Percentiles rank a stretch among this genome's conserved stretches.
phyloP scores from a whole-genome alignment of 1,284 basidiomycete genomes.

The Naganishia sp. region DNA sequence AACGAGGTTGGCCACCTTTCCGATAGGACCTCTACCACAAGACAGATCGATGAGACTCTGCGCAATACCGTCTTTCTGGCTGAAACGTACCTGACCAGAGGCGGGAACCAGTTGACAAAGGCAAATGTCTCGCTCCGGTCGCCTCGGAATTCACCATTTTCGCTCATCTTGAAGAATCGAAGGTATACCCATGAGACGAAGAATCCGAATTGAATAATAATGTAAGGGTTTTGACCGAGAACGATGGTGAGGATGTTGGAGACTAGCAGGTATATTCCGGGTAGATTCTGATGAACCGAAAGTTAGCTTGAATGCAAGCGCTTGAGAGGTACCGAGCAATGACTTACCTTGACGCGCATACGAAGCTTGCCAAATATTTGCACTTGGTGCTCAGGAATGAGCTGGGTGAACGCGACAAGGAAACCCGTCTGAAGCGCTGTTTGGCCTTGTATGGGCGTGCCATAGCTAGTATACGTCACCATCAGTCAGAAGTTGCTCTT shows the following conservation, averaged over 20 bases:
- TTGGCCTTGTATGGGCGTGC: conserved; percentile 85
- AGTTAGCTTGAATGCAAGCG: background rate
- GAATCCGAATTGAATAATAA: conserved; percentile 98
- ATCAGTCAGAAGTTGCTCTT: background rate
- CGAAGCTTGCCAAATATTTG: conserved; percentile 85
- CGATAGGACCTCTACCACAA: conserved; percentile 56
- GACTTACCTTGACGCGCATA: conserved; percentile 80
- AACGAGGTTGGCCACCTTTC: conserved; percentile 67
- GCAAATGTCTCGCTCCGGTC: conserved; percentile 95
- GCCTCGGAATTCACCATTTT: conserved; percentile 61
- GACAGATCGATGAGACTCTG: background rate
- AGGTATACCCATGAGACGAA: conserved; percentile 91
- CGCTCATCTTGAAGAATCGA: conserved; percentile 90
- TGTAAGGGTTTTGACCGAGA: conserved; percentile 89
- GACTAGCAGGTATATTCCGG: conserved; percentile 88
- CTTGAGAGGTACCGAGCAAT: background rate
- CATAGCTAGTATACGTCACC: conserved; percentile 63
- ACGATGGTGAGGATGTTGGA: conserved; percentile 85
- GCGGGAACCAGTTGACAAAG: conserved; percentile 96
- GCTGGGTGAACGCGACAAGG: conserved; percentile 92
- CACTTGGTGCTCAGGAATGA: conserved; percentile 96
- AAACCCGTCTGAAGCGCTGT: conserved; percentile 87
- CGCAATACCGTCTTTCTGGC: background rate
- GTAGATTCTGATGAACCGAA: conserved; percentile 64
- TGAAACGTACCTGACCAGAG: conserved; percentile 74